Base-by-base conservation (phyloP, 106 monocot species). In the Triglochin maritima region DNA sequence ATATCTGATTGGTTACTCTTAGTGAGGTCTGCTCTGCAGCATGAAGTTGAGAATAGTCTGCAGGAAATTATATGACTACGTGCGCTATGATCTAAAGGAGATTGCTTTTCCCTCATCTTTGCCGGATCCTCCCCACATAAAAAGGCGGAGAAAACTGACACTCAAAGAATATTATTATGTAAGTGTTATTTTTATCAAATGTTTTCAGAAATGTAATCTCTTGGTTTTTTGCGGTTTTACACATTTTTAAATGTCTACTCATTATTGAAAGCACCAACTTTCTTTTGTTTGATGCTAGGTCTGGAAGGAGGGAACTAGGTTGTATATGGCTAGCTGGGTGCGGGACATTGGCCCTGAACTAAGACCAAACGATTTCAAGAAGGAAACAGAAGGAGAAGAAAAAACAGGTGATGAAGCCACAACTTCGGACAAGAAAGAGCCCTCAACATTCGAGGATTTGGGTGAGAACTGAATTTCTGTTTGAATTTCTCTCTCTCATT, bases 61-160 rank as follows among this genome's bases (percentile, higher is more conserved):
- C 43, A 67, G 82, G 64, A 94, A 94, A 79, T 56, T 94, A 2
- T 85, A 79, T 52, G 81, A 87, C 59, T 94, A 87, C 53, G 64
- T 94, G 15, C 81, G 85, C 4, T 79, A 85, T 62, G 94, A 94
- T 72, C 83, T 94, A 11, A 94, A 94, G 65, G 94, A 94, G 70
- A 94, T 94, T 51, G 94, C 87, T 43, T 94, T 89, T 54, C 83
- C 89, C 69, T 94, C 94, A 0, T 94, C 94, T 17, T 72, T 94
- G 49, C 87, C 89, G n/a, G 84, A 89, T 16, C 89, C 94, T 4
- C 86, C 94, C 6, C 63, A 74, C 55, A 66, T 75, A 53, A 74
- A 74, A 64, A 84, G 76, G 58, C 74, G 64, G 49, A 77, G 76
- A 44, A 83, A 94, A 65, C 81, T 89, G 59, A 85, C 79, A 7